phyloP scores from a whole-genome alignment of 2,329 filamentous ascomycete genomes.

The Hirsutella thompsonii region DNA sequence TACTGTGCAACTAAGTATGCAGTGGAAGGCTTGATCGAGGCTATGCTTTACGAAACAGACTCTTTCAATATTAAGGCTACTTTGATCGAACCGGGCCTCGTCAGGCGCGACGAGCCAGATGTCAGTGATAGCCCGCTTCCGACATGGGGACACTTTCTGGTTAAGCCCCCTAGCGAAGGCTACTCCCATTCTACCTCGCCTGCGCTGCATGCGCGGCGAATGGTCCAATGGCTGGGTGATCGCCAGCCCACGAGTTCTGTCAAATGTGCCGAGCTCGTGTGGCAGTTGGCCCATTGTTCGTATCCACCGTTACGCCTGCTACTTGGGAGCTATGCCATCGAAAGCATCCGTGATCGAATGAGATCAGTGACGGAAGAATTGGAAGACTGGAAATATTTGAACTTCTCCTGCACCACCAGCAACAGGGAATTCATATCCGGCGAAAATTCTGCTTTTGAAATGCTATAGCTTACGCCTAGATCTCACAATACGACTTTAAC shows the following conservation, averaged over 20 bases:
- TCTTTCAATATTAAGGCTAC: conserved; percentile 86
- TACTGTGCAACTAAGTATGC: conserved; percentile 98
- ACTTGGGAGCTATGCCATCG: conserved; percentile 88
- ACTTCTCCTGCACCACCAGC: conserved; percentile 35
- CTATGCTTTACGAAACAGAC: conserved; percentile 92
- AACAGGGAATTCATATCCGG: too few relatives aligned
- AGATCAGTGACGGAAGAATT: conserved; percentile 89
- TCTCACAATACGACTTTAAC: too few relatives aligned
- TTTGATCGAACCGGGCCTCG: conserved; percentile 80
- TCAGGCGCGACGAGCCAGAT: conserved; percentile 71
- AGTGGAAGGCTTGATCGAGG: conserved; percentile 88
- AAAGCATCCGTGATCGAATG: conserved; percentile 84
- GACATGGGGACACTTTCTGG: conserved; percentile 82
- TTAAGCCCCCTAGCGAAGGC: conserved; percentile 72
- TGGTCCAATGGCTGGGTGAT: conserved; percentile 90
- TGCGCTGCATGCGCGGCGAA: conserved; percentile 75
- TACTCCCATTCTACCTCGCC: conserved; percentile 71
- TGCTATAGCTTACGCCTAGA: too few relatives aligned
- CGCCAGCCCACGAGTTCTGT: conserved; percentile 85
- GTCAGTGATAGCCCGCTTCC: conserved; percentile 45
- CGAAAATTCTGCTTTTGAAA: too few relatives aligned
- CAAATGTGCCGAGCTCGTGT: conserved; percentile 85
- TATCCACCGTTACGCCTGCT: conserved; percentile 79
- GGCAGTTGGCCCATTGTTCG: conserved; percentile 90
- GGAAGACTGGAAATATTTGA: conserved; percentile 83